Base-by-base conservation (phyloP, 352 stramenopile species). In the Pythium graminicola region DNA sequence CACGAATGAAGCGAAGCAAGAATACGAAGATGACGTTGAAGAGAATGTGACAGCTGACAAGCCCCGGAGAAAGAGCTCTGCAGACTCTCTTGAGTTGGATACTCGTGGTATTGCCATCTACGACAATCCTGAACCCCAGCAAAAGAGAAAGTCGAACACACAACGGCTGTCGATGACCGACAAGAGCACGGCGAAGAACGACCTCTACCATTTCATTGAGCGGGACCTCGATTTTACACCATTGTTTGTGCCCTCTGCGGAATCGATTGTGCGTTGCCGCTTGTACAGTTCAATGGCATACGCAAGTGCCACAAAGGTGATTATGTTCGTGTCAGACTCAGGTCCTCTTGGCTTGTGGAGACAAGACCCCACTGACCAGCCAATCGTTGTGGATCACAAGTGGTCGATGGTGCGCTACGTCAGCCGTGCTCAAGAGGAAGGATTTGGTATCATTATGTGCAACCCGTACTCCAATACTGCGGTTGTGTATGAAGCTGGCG, bases 211-310 rank as follows among this genome's bases (percentile, higher is more conserved):
- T 32, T 88, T 83, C 49, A 90, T 95, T 67, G 84, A 95, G 57
- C 74, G 66, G 48, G 82, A 93, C 36, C 54, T 95, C 38, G 72
- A 93, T 52, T 95, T 92, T 39, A 89, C 78, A 1, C 74, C 81
- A 44, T 65, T 87, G 32, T 95, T 95, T 64, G 80, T 95, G 5
- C 84, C 84, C 35, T 93, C 84, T 19, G 75, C 81, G 16, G 84
- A 95, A n/a, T 85, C 84, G 33, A 81, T 82, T 6, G 82, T 95
- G 27, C 84, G 84, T 20, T 95, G 84, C 44, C 80, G 84, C 16
- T 74, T 95, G 41, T 95, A 95, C 60, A 89, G 74, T 36, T 92
- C 84, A 7, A 95, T 95, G 84, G 81, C 84, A 48, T 95, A 90
- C 54, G 67, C 78, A 20, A 86, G 68, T 35, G 81, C 84, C n/a